Evolutionary conservation across 2,329 filamentous ascomycete genomes (phyloP), one percentile per base, ranked within the genome.

Genomic region (Colletotrichum shisoi): DNA sequence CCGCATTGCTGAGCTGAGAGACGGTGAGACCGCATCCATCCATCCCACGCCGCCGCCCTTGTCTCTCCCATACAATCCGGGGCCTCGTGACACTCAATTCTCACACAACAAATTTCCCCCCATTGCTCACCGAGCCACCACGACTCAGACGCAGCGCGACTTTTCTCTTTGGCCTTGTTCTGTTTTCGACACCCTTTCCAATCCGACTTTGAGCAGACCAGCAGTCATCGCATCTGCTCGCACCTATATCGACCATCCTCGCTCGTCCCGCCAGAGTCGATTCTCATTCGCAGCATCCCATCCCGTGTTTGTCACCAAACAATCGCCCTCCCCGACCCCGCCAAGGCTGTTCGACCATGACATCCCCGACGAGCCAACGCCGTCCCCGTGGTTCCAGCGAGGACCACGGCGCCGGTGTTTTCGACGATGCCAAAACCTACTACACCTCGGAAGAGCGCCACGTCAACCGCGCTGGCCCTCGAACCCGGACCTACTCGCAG

Each of bases 351-450:
- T 48, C 61, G 39, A 67, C 42, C 54, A 70, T 70, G 68, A 68
- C 63, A 12, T 70, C 69, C 13, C 69, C 68, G n/a, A 66, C 67
- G 27, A 70, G 39, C 46, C 63, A 61, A 31, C 69, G 68, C 49
- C 68, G 63, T 49, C 61, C 58, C 61, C 71, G 74, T 51, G 77
- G 78, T 46, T 83, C 81, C 8, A 78, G 80, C 56, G 83, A 86
- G 67, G 83, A 83, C 54, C 75, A 74, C 60, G 76, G 79, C 27
- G 40, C 46, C 21, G 76, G 79, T 37, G 81, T 86, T 54, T 87
- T 79, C 70, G 84, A 86, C 67, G 84, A 87, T 77, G 85, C 85
- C 66, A 82, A 81, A 73, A 87, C 85, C 27, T 88, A 88, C 73
- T 88, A 88, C 70, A 78, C 83, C 40, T 82, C 84, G 27, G 85